Conservation (phyloP, 108 stramenopile species). For the Asterionellopsis glacialis region DNA sequence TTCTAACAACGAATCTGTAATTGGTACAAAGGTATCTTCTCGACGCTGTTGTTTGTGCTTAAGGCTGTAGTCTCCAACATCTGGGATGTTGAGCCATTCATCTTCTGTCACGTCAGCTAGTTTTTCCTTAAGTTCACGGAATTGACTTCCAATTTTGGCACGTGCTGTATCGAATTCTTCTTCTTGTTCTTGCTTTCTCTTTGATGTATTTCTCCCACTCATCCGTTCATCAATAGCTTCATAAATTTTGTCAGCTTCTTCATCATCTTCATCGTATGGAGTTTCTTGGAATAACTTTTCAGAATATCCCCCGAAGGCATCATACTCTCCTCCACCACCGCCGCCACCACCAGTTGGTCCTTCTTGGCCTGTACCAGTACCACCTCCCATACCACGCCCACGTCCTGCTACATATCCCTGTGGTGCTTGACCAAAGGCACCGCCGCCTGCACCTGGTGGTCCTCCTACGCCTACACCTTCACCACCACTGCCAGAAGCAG, state of each 20-base stretch:
- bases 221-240: constrained; percentile 95
- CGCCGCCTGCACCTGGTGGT: constrained; percentile 27
- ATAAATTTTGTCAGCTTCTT: constrained; percentile 95
- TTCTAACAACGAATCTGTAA: constrained; percentile 86
- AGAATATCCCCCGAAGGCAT: constrained; percentile 11
- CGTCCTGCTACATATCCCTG: constrained; percentile 81
- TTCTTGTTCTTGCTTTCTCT: constrained; percentile 42
- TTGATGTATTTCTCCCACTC: constrained; percentile 51
- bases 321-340: constrained; percentile 18
- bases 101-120: constrained; percentile 80
- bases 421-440: constrained; percentile 70
- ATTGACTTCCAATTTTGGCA: constrained; percentile 87
- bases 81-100: constrained; percentile 97
- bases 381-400: constrained; percentile 64
- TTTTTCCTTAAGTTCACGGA: constrained; percentile 92
- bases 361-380: constrained; percentile 11
- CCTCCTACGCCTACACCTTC: constrained; percentile 35
- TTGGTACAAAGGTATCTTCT: constrained; percentile 87
- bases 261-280: constrained; percentile 92
- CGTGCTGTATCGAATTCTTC: constrained; percentile 15
- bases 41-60: constrained; percentile 84
- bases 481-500: constrained; percentile 4
- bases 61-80: constrained; percentile 89
- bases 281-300: constrained; percentile 32
- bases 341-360: constrained; percentile 9